phyloP scores from a whole-genome alignment of 2,329 filamentous ascomycete species.

The Rhynchosporium secalis region DNA sequence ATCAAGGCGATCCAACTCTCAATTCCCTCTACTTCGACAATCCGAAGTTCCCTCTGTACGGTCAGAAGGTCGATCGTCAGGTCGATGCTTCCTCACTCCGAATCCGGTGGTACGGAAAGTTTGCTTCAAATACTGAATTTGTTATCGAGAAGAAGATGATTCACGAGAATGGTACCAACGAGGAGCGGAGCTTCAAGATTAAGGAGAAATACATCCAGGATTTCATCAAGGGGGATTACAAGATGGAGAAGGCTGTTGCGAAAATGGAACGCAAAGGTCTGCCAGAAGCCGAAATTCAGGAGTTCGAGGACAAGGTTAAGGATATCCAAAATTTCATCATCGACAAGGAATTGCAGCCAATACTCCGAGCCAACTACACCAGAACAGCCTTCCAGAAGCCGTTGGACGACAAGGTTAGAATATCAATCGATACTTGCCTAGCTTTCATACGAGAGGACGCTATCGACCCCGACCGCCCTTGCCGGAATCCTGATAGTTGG shows the following conservation, averaged over 20 bases:
- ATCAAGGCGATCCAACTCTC: slow-evolving; percentile 79
- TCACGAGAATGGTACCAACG: slow-evolving; percentile 71
- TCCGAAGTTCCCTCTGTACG: slow-evolving; percentile 80
- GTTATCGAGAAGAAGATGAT: slow-evolving; percentile 88
- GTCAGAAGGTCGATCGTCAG: slow-evolving; percentile 75
- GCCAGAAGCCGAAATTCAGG: slow-evolving; percentile 63
- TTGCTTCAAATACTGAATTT: slow-evolving; percentile 76
- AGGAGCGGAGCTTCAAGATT: slow-evolving; percentile 77
- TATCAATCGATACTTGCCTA: slow-evolving; percentile 90
- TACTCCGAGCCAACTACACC: slow-evolving; percentile 88
- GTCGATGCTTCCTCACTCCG: slow-evolving; percentile 79
- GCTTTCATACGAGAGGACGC: slow-evolving; percentile 80
- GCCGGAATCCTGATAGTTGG: slow-evolving; percentile 85
- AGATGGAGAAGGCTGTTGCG: slow-evolving; percentile 84
- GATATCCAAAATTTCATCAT: slow-evolving; percentile 80
- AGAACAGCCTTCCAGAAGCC: slow-evolving; percentile 97
- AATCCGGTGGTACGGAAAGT: slow-evolving; percentile 87
- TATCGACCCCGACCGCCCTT: slow-evolving; percentile 80
- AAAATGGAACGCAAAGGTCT: slow-evolving; percentile 82
- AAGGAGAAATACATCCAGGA: slow-evolving; percentile 92
- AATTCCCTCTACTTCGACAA: slow-evolving; percentile 97
- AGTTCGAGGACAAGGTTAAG: slow-evolving; percentile 69
- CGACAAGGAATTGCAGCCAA: slow-evolving; percentile 74
- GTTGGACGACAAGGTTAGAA: slow-evolving; percentile 82
- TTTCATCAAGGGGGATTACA: slow-evolving; percentile 84